phyloP scores from a whole-genome alignment of 495 filamentous ascomycete genomes.

The Aspergillus campestris region DNA sequence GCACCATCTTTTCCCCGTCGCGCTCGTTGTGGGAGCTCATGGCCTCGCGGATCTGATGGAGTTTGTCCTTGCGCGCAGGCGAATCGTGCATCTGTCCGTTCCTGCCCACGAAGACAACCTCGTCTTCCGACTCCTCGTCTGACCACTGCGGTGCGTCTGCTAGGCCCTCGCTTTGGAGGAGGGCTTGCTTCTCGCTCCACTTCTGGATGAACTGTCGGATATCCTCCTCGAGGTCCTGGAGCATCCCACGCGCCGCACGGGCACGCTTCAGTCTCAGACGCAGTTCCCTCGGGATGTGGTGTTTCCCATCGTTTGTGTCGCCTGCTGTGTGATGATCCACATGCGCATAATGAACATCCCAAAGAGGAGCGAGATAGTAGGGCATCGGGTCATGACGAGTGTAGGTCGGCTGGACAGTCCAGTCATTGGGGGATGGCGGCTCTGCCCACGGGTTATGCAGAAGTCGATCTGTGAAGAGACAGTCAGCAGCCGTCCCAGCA shows the following conservation, averaged over 20 bases:
- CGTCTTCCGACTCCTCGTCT: constrained; percentile 64
- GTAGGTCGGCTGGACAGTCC: constrained; percentile 69
- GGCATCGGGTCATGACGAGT: constrained; percentile 64
- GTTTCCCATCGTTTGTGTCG: constrained; percentile 29
- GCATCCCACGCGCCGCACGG: constrained; percentile 56
- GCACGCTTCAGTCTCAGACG: constrained; percentile 59
- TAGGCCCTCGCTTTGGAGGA: constrained; percentile 34
- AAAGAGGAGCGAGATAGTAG: constrained; percentile 81
- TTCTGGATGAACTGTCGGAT: constrained; percentile 52
- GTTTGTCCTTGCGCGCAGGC: constrained; percentile 25
- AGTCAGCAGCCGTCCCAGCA: constrained; percentile 8
- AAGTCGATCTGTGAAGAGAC: constrained; percentile 57
- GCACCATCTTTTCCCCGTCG: constrained; percentile 64
- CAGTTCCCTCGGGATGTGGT: constrained; percentile 41
- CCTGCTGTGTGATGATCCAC: constrained; percentile 33
- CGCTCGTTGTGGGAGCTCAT: constrained; percentile 37
- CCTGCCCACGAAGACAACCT: constrained; percentile 86
- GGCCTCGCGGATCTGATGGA: constrained; percentile 28
- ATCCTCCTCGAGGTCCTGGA: constrained; percentile 58
- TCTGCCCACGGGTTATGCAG: constrained; percentile 78
- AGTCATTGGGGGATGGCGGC: constrained; percentile 74
- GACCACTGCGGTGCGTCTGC: constrained; percentile 42
- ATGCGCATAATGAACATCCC: constrained; percentile 61
- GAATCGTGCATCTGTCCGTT: constrained; percentile 66
- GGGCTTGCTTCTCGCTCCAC: constrained; percentile 44